A percentile compares a stretch with the other conserved stretches of the same genome.
These are phyloP conservation scores for Micromonas pusilla DNA, from an alignment of 139 green algal species.

Conservation along the genomic window DNA sequence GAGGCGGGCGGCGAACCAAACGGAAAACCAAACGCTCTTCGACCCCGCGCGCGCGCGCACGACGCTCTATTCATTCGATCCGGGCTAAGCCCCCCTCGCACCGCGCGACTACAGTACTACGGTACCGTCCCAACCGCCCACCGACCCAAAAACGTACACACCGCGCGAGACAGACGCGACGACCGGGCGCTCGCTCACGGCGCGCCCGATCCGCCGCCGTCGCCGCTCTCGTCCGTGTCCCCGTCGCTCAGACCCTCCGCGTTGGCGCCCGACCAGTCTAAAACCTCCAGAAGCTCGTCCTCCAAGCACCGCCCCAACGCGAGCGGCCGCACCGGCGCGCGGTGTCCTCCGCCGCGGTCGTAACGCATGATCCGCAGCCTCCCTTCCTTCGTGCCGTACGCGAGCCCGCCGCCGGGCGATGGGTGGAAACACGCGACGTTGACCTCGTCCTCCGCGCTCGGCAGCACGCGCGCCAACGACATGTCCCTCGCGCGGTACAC, in stretches of 20 bases:
- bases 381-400: conserved; percentile 90
- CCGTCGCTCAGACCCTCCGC: not conserved
- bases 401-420: conserved; percentile 64
- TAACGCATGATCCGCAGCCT: conserved; percentile 49
- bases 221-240: not conserved
- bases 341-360: not conserved
- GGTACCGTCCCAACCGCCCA: too few species aligned
- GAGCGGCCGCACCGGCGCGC: not conserved
- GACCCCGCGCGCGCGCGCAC: too few species aligned
- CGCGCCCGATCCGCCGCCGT: too few species aligned
- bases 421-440: conserved; percentile 83
- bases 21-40: too few species aligned
- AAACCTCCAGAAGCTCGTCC: conserved; percentile 1
- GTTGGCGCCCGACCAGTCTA: not conserved
- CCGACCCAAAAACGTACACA: too few species aligned
- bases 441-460: conserved; percentile 77
- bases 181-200: too few species aligned
- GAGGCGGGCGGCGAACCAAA: too few species aligned
- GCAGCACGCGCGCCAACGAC: conserved; percentile 64
- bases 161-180: too few species aligned
- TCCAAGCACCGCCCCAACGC: not conserved
- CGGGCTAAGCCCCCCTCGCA: too few species aligned
- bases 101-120: too few species aligned
- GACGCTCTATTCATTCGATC: too few species aligned
- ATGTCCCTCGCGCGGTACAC: conserved; percentile 54